Evolutionary conservation across 1,284 basidiomycete genomes (phyloP).

Genomic region (Ustilago xerochloae): DNA sequence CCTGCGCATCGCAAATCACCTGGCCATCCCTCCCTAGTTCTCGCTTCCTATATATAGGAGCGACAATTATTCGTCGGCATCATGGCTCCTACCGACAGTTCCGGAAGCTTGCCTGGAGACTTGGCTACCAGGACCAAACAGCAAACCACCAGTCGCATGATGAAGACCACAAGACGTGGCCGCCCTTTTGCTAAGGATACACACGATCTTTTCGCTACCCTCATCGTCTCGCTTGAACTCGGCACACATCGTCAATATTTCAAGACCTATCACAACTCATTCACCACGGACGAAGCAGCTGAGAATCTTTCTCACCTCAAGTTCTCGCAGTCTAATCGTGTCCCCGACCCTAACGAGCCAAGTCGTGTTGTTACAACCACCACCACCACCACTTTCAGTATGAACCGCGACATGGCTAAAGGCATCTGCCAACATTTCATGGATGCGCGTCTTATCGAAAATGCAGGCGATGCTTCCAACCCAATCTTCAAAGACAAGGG

Average conservation of each 20-base stretch:
- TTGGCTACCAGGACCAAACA: constrained; percentile 54
- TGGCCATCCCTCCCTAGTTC: neutral
- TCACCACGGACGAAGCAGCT: constrained; percentile 95
- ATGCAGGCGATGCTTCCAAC: constrained; percentile 87
- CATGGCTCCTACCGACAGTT: constrained; percentile 46
- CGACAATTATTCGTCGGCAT: neutral
- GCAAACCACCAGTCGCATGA: constrained; percentile 64
- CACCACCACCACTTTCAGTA: constrained; percentile 98
- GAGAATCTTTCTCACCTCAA: constrained; percentile 93
- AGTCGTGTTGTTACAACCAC: constrained; percentile 97
- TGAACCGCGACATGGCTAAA: constrained; percentile 99
- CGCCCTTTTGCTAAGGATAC: constrained; percentile 77
- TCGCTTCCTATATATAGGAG: constrained; percentile 11
- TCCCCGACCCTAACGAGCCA: constrained; percentile 96
- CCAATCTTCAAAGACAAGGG: constrained; percentile 96
- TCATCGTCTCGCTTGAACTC: constrained; percentile 91
- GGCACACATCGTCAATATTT: constrained; percentile 93
- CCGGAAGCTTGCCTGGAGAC: constrained; percentile 44
- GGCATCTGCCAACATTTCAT: constrained; percentile 99
- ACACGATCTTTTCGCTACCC: constrained; percentile 95
- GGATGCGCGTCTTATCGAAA: constrained; percentile 97
- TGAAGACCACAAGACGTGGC: constrained; percentile 63
- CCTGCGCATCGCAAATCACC: neutral
- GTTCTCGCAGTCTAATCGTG: constrained; percentile 98
- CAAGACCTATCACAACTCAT: constrained; percentile 91